phyloP scores from a whole-genome alignment of 345 rosid species.

The Salix koriyanagi region DNA sequence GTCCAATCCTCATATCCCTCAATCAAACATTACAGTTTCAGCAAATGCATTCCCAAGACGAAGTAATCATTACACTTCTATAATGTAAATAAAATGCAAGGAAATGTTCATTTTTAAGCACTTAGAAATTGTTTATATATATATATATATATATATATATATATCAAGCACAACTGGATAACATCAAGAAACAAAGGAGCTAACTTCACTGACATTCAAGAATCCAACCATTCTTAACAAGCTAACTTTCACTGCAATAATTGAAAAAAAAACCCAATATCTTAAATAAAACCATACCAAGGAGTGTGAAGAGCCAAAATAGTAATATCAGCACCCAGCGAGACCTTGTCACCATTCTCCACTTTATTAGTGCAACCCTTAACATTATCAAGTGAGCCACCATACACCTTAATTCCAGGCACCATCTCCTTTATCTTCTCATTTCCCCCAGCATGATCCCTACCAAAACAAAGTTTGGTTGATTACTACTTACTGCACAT shows the following conservation, averaged over 20 bases:
- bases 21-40: too few species aligned
- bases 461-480: constrained; percentile 9
- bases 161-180: too few species aligned
- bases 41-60: too few species aligned
- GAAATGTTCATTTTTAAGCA: too few species aligned
- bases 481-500: background rate
- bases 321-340: constrained; percentile 47
- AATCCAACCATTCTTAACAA: background rate
- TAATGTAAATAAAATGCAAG: too few species aligned
- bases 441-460: constrained; percentile 98
- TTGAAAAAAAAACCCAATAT: background rate
- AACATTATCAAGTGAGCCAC: constrained; percentile 83
- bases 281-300: constrained; percentile 38
- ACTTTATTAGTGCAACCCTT: constrained; percentile 65
- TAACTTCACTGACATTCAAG: too few species aligned
- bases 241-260: too few species aligned
- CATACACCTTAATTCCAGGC: constrained; percentile 76
- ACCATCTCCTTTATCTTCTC: constrained; percentile 65
- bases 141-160: too few species aligned
- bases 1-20: too few species aligned
- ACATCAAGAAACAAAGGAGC: too few species aligned
- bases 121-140: too few species aligned
- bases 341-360: constrained; percentile 65
- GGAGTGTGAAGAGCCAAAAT: constrained; percentile 84
- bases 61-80: too few species aligned